Conservation (phyloP, 805 yeast species). For the Candida dendrica region DNA sequence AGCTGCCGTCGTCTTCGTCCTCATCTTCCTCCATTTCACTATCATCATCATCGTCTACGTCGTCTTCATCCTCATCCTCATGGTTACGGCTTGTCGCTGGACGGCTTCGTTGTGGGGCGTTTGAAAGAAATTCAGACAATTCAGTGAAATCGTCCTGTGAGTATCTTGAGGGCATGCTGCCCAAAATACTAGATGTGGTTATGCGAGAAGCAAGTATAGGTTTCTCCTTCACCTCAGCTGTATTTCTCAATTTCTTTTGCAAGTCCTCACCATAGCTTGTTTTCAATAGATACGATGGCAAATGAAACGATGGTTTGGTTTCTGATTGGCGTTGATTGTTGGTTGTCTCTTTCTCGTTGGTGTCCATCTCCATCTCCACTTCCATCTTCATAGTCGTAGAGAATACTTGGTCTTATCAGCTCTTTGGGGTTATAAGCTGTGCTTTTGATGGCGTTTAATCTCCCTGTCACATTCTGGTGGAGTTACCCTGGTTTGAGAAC, state of each 20-base stretch:
- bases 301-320: neutral
- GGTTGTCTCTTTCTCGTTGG: neutral
- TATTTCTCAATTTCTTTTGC: slow-evolving; percentile 4
- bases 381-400: too few species aligned
- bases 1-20: too few species aligned
- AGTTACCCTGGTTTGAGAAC: too few species aligned
- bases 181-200: slow-evolving; percentile 12
- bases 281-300: slow-evolving; percentile 13
- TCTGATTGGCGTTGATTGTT: neutral
- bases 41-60: slow-evolving; percentile 1
- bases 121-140: too few species aligned
- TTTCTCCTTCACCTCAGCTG: slow-evolving; percentile 1
- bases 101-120: neutral
- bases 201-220: slow-evolving; percentile 5
- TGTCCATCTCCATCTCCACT: neutral
- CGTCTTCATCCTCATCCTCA: slow-evolving; percentile 1
- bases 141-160: slow-evolving; percentile 2
- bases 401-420: too few species aligned
- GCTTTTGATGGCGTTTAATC: neutral
- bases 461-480: neutral
- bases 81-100: neutral
- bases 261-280: slow-evolving; percentile 14
- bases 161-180: slow-evolving; percentile 12
- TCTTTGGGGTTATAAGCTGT: too few species aligned
- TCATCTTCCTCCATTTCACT: neutral